Base-by-base conservation (phyloP, 2,329 filamentous ascomycete genomes). In the Ophiocordyceps camponoti-saundersi region DNA sequence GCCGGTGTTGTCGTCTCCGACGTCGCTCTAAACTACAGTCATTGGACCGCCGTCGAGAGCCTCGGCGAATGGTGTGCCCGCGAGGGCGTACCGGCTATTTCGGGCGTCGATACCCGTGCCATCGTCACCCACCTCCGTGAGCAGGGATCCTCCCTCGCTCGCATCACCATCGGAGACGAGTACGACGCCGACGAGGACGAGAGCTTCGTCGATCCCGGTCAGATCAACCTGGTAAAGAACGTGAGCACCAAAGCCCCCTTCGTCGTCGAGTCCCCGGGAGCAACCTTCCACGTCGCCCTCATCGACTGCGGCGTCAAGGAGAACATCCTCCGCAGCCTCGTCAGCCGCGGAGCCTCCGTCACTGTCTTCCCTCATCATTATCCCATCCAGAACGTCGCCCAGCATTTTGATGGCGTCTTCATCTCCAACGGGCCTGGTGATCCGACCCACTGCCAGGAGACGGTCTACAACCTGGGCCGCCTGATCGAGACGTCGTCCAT, bases 291-390 rank as follows among this genome's bases (percentile, higher is more conserved):
- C 69, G 79, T 98, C 56, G 92, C 90, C 49, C 76, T 98, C 55
- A 83, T 98, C 61, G 92, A 98, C 69, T 98, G 92, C 60, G 92
- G 92, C 72, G 92, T 96, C 56, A 98, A 98, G 78, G 92, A 98
- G 77, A 98, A 98, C 72, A 98, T 98, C 58, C 80, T 98, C 50
- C 87, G 92, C 60, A 93, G 85, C 64, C 74, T 98, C 50, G 89
- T 96, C 60, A 82, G 77, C 66, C 88, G 92, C 53, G 92, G 92
- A 50, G 86, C 89, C 47, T 89, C 85, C 52, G 85, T 94, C 53
- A 96, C 92, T 40, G 85, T 87, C 58, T 93, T 98, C 73, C 23
- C 23, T 8, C 23, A 26, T 8, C 23, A 26, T 8, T 26, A 26
- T 8, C 23, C 23, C 23, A 26, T 26, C 23, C 23, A 26, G 5